Base-by-base conservation (phyloP, 805 yeast species). In the Saccharomycopsis malanga region DNA sequence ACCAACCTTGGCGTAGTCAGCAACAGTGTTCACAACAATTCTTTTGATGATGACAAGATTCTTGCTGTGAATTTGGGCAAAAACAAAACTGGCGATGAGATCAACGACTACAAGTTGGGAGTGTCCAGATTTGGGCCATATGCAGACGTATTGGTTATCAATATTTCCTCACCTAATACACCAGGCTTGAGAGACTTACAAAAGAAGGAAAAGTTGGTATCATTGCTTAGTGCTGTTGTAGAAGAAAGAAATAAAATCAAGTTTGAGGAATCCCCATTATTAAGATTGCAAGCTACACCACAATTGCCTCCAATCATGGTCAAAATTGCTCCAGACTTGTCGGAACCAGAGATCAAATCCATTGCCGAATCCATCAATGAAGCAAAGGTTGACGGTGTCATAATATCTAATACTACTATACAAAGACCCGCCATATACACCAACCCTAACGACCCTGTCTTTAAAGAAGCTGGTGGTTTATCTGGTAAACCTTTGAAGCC, bases 91-190 rank as follows among this genome's bases (percentile, higher is more conserved):
- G 96, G 96, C 48, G 96, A 89, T 61, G 96, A 88, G 62, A 77
- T 87, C 48, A 70, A 80, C 48, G 98, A 91, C 63, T 91, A 87
- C 59, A 77, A 85, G 41, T 70, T 74, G 54, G 98, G 98, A 52
- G 95, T 91, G 22, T 77, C 77, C 49, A 72, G 81, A 46, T 77
- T 91, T 55, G 95, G 94, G 10, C 77, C 80, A 10, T 79, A 71
- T 56, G 96, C 98, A 3, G 98, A 91, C 65, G 88, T 86, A 5
- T 69, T 91, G 52, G 91, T 91, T 17, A 77, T 91, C 54, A 91
- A 91, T 59, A 96, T 91, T 12, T 87, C 96, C 1, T 84, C 95
- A 42, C 98, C 98, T 45, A 91, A 91, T 61, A 91, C 98, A 1
- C 98, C 98, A 3, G 97, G 97, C 2, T 73, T 91, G 56, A 77